phyloP scores from a whole-genome alignment of 345 rosid species.

The Isatis tinctoria region DNA sequence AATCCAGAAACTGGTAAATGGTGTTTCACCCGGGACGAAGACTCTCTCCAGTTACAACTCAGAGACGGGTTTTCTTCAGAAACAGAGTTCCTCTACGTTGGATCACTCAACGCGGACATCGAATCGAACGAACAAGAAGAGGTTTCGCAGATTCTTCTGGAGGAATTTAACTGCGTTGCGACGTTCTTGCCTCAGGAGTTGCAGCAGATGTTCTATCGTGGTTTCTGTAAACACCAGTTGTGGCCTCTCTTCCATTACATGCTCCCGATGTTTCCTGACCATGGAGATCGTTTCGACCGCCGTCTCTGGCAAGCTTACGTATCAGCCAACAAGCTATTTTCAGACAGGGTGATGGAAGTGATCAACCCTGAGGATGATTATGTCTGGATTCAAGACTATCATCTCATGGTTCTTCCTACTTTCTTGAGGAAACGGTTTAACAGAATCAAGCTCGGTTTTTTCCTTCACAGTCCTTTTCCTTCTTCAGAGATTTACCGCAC shows the following conservation, averaged over 20 bases:
- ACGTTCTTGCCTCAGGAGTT: slow-evolving; percentile 36
- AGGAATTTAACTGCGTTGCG: slow-evolving; percentile 40
- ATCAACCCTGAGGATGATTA: slow-evolving; percentile 39
- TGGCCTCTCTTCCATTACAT: slow-evolving; percentile 48
- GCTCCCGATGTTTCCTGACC: slow-evolving; percentile 38
- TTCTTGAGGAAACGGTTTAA: slow-evolving; percentile 39
- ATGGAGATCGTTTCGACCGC: slow-evolving; percentile 35
- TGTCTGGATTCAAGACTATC: slow-evolving; percentile 45
- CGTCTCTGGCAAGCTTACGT: slow-evolving; percentile 39
- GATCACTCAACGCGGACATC: slow-evolving; percentile 35
- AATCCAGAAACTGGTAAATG: slow-evolving; percentile 29
- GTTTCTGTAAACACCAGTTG: slow-evolving; percentile 40
- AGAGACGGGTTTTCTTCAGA: slow-evolving; percentile 39
- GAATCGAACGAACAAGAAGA: slow-evolving; percentile 33
- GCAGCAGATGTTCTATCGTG: slow-evolving; percentile 36
- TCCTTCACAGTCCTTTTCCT: slow-evolving; percentile 43
- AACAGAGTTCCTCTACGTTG: slow-evolving; percentile 36
- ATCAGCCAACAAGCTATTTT: slow-evolving; percentile 39
- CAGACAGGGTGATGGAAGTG: slow-evolving; percentile 41
- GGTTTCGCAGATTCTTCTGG: slow-evolving; percentile 34
- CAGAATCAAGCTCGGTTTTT: slow-evolving; percentile 40
- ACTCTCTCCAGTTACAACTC: slow-evolving; percentile 34
- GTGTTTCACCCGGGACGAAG: slow-evolving; percentile 38
- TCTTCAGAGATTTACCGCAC: slow-evolving; percentile 44
- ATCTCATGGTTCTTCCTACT: slow-evolving; percentile 44